Percentiles rank a stretch among this genome's conserved stretches.
Conservation (phyloP, 768 basidiomycete genomes). For the Mycena albidolilacea region DNA sequence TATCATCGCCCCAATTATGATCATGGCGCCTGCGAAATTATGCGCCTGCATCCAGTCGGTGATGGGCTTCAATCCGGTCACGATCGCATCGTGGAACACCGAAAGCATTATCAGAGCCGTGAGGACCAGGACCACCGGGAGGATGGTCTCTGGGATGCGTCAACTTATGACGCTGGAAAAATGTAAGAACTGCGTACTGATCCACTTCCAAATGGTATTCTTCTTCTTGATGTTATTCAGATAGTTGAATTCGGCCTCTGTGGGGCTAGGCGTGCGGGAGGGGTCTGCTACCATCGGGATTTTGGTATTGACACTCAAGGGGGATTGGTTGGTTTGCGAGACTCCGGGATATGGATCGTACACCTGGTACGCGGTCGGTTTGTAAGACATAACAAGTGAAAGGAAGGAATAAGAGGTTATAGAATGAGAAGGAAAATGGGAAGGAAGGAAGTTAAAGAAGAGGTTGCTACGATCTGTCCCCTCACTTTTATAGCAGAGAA, state of each 20-base stretch:
- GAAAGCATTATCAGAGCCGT: conserved; percentile 55
- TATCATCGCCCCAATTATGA: conserved; percentile 10
- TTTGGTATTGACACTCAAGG: too few species aligned
- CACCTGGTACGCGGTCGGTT: too few species aligned
- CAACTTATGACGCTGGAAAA: background rate
- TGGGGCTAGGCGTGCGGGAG: conserved; percentile 29
- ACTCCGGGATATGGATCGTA: too few species aligned
- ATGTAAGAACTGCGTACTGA: conserved; percentile 12
- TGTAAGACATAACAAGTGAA: too few species aligned
- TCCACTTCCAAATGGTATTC: conserved; percentile 26
- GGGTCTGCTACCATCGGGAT: too few species aligned
- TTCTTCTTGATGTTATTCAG: conserved; percentile 29
- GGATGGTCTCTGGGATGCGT: conserved; percentile 41
- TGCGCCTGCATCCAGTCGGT: conserved; percentile 60
- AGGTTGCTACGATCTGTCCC: too few species aligned
- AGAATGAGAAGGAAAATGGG: too few species aligned
- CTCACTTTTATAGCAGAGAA: too few species aligned
- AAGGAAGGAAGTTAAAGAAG: too few species aligned
- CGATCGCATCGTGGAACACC: conserved; percentile 63
- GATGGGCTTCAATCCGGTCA: conserved; percentile 62
- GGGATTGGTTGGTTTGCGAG: too few species aligned
- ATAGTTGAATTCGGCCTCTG: conserved; percentile 14
- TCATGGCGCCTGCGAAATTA: background rate
- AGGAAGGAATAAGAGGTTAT: too few species aligned
- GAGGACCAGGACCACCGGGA: conserved; percentile 46